Evolutionary conservation across 352 stramenopile genomes (phyloP).

Genomic region (Phytophthora pluvialis): DNA sequence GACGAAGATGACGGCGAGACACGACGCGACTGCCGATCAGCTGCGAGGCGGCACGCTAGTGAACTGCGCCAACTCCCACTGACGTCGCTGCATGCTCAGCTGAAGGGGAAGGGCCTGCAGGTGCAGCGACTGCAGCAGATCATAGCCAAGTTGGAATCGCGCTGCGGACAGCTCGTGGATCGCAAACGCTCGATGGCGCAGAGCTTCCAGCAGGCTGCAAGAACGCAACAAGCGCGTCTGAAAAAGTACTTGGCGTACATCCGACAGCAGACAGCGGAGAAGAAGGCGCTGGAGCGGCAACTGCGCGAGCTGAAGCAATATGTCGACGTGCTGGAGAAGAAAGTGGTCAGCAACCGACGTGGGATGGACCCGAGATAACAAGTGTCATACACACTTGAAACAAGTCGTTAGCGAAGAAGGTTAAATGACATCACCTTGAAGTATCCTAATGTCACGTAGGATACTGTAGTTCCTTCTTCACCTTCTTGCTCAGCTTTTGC

Average conservation of each 20-base stretch:
- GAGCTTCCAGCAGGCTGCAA: slow-evolving; percentile 40
- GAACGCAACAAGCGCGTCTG: slow-evolving; percentile 41
- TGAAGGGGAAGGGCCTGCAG: slow-evolving; percentile 43
- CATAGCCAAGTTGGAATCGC: slow-evolving; percentile 36
- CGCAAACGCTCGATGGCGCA: slow-evolving; percentile 35
- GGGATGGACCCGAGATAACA: neutral
- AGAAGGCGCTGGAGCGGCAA: slow-evolving; percentile 29
- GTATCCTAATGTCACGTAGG: too few species aligned
- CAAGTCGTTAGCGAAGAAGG: too few species aligned
- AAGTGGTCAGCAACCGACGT: slow-evolving; percentile 16
- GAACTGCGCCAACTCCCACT: slow-evolving; percentile 40
- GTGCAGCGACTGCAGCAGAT: slow-evolving; percentile 40
- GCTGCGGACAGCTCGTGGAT: slow-evolving; percentile 26
- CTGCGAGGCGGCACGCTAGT: slow-evolving; percentile 5
- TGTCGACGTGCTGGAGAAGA: slow-evolving; percentile 41
- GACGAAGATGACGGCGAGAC: neutral
- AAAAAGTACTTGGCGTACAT: slow-evolving; percentile 47
- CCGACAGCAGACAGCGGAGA: slow-evolving; percentile 36
- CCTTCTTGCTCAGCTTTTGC: neutral
- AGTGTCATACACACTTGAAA: too few species aligned
- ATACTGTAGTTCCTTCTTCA: too few species aligned
- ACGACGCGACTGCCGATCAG: neutral
- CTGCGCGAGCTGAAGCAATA: slow-evolving; percentile 32
- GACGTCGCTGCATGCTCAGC: slow-evolving; percentile 47
- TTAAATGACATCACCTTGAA: too few species aligned